Evolutionary conservation across 1,284 basidiomycete genomes (phyloP).

Genomic region (Kalmanozyma brasiliensis): DNA sequence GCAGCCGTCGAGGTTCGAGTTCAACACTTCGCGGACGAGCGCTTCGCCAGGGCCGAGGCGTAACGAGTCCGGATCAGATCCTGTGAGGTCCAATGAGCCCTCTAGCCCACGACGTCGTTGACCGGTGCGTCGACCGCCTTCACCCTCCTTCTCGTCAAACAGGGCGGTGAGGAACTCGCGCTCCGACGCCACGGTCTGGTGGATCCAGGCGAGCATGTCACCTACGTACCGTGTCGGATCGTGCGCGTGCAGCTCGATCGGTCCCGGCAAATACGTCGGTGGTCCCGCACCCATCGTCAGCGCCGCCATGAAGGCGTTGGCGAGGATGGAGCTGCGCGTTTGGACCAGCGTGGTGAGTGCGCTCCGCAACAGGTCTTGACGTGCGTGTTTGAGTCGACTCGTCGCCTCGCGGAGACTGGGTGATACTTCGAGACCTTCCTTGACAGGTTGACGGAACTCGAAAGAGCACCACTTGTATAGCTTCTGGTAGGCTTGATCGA

Average conservation of each 20-base stretch:
- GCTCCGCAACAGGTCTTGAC: slow-evolving; percentile 67
- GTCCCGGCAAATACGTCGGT: slow-evolving; percentile 84
- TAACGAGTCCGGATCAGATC: slow-evolving; percentile 19
- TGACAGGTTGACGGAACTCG: slow-evolving; percentile 77
- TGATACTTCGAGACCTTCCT: slow-evolving; percentile 77
- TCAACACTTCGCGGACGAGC: slow-evolving; percentile 78
- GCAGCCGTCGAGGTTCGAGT: slow-evolving; percentile 83
- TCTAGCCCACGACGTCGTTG: slow-evolving; percentile 45
- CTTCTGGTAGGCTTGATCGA: slow-evolving; percentile 90
- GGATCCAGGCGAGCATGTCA: slow-evolving; percentile 98
- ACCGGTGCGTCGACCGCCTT: slow-evolving; percentile 67
- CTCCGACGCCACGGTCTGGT: slow-evolving; percentile 93
- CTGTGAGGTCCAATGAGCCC: slow-evolving; percentile 48
- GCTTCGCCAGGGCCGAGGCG: slow-evolving; percentile 33
- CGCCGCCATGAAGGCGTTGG: slow-evolving; percentile 83
- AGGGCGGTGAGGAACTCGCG: slow-evolving; percentile 73
- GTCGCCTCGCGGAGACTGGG: slow-evolving; percentile 79
- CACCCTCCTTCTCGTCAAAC: slow-evolving; percentile 68
- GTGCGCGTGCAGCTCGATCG: slow-evolving; percentile 96
- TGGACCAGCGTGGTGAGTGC: slow-evolving; percentile 80
- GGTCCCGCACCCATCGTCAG: slow-evolving; percentile 81
- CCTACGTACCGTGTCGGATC: slow-evolving; percentile 95
- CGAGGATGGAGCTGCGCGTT: slow-evolving; percentile 82
- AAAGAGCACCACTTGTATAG: slow-evolving; percentile 85
- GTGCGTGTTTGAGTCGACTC: slow-evolving; percentile 77